Evolutionary conservation across 164 flowering plant genomes (phyloP).

Genomic region (Chimonanthus salicifolius): DNA sequence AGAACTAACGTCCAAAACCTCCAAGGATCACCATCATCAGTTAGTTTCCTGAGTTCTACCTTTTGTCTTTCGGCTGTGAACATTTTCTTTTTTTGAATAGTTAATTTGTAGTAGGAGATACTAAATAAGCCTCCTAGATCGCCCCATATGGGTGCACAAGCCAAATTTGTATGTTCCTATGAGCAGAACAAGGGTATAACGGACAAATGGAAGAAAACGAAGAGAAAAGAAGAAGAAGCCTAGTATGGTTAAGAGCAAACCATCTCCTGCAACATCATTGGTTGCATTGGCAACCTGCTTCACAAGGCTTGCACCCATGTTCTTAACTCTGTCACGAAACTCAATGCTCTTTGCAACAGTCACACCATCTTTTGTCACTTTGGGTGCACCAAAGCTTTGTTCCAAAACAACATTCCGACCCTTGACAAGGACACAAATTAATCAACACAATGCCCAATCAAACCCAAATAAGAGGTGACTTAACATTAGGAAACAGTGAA

Average conservation of each 20-base stretch:
- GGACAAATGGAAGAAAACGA: neutral
- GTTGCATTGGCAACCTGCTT: conserved; percentile 70
- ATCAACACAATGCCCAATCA: neutral
- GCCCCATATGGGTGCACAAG: no score
- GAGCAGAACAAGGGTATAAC: no score
- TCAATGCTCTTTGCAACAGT: conserved; percentile 96
- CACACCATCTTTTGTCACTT: conserved; percentile 97
- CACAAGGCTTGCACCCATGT: conserved; percentile 93
- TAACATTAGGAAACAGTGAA: neutral
- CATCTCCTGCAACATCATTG: conserved; percentile 12
- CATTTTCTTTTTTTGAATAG: no score
- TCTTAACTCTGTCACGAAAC: conserved; percentile 78
- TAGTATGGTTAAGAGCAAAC: neutral
- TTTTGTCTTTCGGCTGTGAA: no score
- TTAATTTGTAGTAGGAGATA: no score
- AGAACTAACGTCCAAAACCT: no score
- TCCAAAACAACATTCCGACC: conserved; percentile 86
- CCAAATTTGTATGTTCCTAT: no score
- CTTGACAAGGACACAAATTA: conserved; percentile 20
- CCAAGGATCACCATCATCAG: no score
- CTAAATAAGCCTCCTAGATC: no score
- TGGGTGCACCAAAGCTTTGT: conserved; percentile 90
- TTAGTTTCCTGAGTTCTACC: no score
- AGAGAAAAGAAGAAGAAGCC: neutral
- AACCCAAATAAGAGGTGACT: neutral